These are phyloP conservation scores for Paecilomyces sp. DNA, from an alignment of 2,329 filamentous ascomycete species.

Conservation along the genomic window DNA sequence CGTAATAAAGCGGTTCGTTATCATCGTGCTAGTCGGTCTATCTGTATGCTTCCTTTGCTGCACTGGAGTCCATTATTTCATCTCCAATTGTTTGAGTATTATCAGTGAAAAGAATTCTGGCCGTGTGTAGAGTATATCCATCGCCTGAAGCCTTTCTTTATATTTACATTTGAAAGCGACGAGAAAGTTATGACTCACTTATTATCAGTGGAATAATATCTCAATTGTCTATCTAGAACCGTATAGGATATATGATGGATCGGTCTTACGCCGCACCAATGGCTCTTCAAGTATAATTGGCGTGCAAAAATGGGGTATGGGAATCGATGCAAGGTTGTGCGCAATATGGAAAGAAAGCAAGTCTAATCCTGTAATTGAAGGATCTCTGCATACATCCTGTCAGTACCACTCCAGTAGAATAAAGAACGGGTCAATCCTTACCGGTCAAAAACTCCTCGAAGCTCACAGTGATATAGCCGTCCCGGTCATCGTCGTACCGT, in stretches of 20 bases:
- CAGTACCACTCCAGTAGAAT: constrained; percentile 1
- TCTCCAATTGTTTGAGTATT: no score
- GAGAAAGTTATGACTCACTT: not conserved
- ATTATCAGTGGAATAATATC: not conserved
- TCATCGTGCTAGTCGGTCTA: no score
- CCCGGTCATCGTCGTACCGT: constrained; percentile 93
- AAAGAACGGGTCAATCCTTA: constrained; percentile 17
- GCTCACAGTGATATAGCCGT: constrained; percentile 81
- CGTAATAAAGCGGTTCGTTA: no score
- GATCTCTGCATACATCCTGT: constrained; percentile 18
- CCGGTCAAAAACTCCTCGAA: constrained; percentile 74
- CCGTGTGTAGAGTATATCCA: no score
- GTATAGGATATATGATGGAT: not conserved
- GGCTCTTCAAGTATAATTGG: not conserved
- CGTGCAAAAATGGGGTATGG: not conserved
- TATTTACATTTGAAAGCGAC: not conserved
- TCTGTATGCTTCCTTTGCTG: no score
- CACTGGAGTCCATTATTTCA: no score
- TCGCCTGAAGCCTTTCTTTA: no score
- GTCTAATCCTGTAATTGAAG: constrained; percentile 28
- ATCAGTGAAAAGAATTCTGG: no score
- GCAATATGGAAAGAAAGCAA: not conserved
- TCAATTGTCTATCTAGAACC: not conserved
- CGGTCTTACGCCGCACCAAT: not conserved
- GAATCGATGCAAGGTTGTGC: not conserved